These are phyloP conservation scores for Papiliotrema terrestris DNA, from an alignment of 1,284 basidiomycete species.

Conservation along the genomic window DNA sequence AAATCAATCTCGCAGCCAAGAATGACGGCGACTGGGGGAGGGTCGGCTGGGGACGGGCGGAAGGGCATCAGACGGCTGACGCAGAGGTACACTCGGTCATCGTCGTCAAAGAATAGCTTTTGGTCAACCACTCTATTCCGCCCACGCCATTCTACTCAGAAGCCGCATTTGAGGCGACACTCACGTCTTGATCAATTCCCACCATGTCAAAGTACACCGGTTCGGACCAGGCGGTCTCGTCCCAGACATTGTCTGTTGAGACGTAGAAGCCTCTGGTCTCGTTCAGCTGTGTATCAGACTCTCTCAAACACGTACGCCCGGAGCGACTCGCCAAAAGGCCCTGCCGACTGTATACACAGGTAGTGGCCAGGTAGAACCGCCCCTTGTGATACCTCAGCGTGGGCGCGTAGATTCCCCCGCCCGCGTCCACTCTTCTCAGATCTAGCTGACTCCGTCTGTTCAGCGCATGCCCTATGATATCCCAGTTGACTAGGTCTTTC, in stretches of 20 bases:
- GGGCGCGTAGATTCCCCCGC: conserved; percentile 22
- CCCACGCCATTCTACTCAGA: too few species aligned
- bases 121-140: too few species aligned
- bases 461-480: conserved; percentile 22
- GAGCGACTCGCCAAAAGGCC: neutral
- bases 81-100: neutral
- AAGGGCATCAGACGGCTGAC: too few species aligned
- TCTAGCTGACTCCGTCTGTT: conserved; percentile 18
- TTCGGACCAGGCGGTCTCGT: conserved; percentile 18
- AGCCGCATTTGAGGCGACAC: neutral
- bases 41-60: too few species aligned
- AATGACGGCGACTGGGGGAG: neutral
- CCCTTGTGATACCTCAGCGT: conserved; percentile 13
- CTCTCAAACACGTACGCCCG: neutral
- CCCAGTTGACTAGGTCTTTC: conserved; percentile 25
- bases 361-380: neutral
- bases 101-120: conserved; percentile 6
- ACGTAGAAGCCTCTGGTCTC: conserved; percentile 18
- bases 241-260: conserved; percentile 25
- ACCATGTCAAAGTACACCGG: conserved; percentile 19
- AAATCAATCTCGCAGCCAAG: conserved; percentile 9
- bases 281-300: neutral
- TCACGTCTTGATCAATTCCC: conserved; percentile 29
- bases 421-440: conserved; percentile 19
- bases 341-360: too few species aligned